Base-by-base conservation (phyloP, 1,284 basidiomycete species). In the Ustilago tritici region DNA sequence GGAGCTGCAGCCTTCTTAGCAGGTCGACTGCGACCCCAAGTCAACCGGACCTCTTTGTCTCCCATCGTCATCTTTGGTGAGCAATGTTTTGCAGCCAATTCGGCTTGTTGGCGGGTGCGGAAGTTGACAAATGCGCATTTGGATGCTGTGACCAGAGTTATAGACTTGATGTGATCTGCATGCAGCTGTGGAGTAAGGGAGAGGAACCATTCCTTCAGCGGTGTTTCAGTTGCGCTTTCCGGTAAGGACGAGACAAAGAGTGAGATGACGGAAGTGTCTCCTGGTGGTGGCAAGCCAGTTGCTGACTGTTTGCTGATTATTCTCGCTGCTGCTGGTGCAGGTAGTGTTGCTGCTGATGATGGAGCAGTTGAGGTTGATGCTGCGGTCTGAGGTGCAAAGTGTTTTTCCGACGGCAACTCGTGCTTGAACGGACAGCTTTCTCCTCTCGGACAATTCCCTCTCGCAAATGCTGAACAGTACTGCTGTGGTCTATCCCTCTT, bases 41-140 rank as follows among this genome's bases (percentile, higher is more conserved):
- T 93, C 11, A 98, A 90, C 55, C 90, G 88, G 10, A 93, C 90
- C 61, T 89, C 89, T 82, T 92, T 91, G 1, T 91, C 93, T 35
- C 93, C 92, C 46, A 98, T 88, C 79, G 95, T 93, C 28, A 99
- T 89, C 4, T 95, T 95, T 70, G 92, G 91, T 15, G 93, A 90
- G 90, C 95, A 93, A 10, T 92, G 92, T 76, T 92, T 90, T 0
- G 95, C 95, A 0, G 93, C 95, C 9, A 88, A 87, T 86, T 99
- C 97, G 14, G 97, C 95, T 17, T 90, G 89, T 2, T 89, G 84
- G 34, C 97, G 90, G 64, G 92, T 91, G 69, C 89, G 91, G 88
- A 99, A 99, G 86, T 98, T 98, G 67, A 98, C 90, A 86, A 99
- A 99, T 0, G 96, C 96, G 87, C 95, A 98, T 87, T 94, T 78